phyloP scores from a whole-genome alignment of 768 basidiomycete species.

The Collybia nuda region DNA sequence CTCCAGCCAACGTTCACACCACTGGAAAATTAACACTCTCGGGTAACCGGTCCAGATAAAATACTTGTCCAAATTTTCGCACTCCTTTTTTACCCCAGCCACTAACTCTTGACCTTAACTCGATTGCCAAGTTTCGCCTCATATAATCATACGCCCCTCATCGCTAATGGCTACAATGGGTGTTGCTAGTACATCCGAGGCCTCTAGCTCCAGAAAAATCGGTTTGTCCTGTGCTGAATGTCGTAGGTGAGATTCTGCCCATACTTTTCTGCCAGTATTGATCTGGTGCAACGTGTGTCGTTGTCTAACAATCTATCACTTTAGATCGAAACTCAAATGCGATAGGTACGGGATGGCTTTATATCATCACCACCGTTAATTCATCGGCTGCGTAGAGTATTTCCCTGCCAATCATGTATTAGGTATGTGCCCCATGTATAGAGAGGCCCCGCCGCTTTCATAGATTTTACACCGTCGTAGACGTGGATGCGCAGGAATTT shows the following conservation, averaged over 20 bases:
- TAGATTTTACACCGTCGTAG: slow-evolving; percentile 17
- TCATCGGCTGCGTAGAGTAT: slow-evolving; percentile 29
- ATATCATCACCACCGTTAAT: slow-evolving; percentile 1
- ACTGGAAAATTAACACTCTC: no score
- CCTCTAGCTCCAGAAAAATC: slow-evolving; percentile 28
- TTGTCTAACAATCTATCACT: slow-evolving; percentile 3
- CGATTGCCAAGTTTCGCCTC: not conserved
- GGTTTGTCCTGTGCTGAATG: slow-evolving; percentile 55
- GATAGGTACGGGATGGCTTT: slow-evolving; percentile 32
- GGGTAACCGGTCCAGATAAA: no score
- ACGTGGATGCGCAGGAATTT: slow-evolving; percentile 51
- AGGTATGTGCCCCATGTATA: slow-evolving; percentile 17
- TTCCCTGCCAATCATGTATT: slow-evolving; percentile 57
- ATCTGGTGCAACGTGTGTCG: not conserved
- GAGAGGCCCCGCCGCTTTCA: not conserved
- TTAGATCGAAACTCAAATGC: slow-evolving; percentile 55
- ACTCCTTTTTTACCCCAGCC: no score
- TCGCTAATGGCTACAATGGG: slow-evolving; percentile 12
- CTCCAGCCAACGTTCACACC: no score
- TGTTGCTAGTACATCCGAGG: slow-evolving; percentile 12
- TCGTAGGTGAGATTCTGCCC: slow-evolving; percentile 33
- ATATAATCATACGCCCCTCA: not conserved
- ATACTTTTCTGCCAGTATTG: not conserved
- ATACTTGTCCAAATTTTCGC: no score
- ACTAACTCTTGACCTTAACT: no score